Evolutionary conservation across 1,284 basidiomycete species (phyloP).

Genomic region (Rhodotorula glutinis): DNA sequence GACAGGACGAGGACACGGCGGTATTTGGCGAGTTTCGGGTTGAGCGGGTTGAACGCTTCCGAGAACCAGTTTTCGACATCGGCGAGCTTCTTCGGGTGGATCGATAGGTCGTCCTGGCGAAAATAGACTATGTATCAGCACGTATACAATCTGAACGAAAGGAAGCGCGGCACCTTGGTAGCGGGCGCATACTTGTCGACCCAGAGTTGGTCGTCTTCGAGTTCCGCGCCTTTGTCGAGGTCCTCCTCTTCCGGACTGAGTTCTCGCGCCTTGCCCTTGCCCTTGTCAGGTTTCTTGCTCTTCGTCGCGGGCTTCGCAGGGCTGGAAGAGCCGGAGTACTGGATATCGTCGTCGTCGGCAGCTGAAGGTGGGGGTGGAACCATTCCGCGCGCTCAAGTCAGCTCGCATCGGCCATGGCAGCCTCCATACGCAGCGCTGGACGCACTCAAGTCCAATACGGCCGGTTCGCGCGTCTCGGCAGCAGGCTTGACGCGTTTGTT

Average conservation of each 20-base stretch:
- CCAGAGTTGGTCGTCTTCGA: slow-evolving; percentile 57
- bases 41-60: slow-evolving; percentile 61
- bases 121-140: no score
- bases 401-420: not conserved
- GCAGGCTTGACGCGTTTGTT: not conserved
- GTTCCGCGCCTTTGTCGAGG: not conserved
- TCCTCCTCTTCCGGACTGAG: slow-evolving; percentile 4
- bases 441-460: slow-evolving; percentile 42
- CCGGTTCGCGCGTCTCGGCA: slow-evolving; percentile 53
- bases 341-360: slow-evolving; percentile 25
- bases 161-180: slow-evolving; percentile 56
- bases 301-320: not conserved
- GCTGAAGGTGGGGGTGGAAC: not conserved
- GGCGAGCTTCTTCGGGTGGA: slow-evolving; percentile 80
- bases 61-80: slow-evolving; percentile 79
- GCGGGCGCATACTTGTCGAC: slow-evolving; percentile 70
- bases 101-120: slow-evolving; percentile 64
- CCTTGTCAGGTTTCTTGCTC: slow-evolving; percentile 49
- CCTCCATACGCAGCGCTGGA: not conserved
- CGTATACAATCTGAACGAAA: no score
- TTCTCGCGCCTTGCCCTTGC: slow-evolving; percentile 47
- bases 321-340: not conserved
- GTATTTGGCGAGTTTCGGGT: slow-evolving; percentile 54
- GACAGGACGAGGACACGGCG: slow-evolving; percentile 71
- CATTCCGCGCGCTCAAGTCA: no score